Conservation (phyloP, 306 rosid genomes). For the Trifolium fragiferum region DNA sequence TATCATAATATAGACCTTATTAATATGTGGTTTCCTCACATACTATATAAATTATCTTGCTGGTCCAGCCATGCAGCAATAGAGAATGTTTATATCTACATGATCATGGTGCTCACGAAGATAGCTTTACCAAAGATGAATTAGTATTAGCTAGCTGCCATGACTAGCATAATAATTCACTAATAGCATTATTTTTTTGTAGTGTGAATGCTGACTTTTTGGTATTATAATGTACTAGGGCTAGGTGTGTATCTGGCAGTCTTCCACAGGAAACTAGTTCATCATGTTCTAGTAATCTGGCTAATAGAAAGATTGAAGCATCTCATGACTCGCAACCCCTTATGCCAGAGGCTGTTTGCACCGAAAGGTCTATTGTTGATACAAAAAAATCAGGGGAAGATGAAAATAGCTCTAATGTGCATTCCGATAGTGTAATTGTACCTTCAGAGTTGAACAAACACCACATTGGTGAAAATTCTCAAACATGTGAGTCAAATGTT, state of each 20-base stretch:
- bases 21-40: constrained; percentile 29
- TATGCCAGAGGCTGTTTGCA: constrained; percentile 22
- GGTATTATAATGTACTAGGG: constrained; percentile 42
- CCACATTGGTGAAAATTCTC: constrained; percentile 37
- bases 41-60: constrained; percentile 34
- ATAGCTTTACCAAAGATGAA: constrained; percentile 63
- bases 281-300: constrained; percentile 32
- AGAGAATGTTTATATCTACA: constrained; percentile 61
- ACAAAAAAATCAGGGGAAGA: constrained; percentile 39
- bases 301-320: constrained; percentile 41
- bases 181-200: not conserved
- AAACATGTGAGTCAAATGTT: constrained; percentile 42
- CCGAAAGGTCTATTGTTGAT: constrained; percentile 40
- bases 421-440: constrained; percentile 19
- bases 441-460: constrained; percentile 37
- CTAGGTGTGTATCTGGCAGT: constrained; percentile 50
- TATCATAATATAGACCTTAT: constrained; percentile 26
- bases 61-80: constrained; percentile 62
- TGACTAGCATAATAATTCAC: not conserved
- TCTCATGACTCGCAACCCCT: constrained; percentile 39
- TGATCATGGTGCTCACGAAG: constrained; percentile 60
- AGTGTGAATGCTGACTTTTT: constrained; percentile 26
- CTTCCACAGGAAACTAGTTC: constrained; percentile 35
- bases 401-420: constrained; percentile 32
- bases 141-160: constrained; percentile 46